phyloP scores from a whole-genome alignment of 83 land plant genomes.

The Diphasiastrum complanatum region DNA sequence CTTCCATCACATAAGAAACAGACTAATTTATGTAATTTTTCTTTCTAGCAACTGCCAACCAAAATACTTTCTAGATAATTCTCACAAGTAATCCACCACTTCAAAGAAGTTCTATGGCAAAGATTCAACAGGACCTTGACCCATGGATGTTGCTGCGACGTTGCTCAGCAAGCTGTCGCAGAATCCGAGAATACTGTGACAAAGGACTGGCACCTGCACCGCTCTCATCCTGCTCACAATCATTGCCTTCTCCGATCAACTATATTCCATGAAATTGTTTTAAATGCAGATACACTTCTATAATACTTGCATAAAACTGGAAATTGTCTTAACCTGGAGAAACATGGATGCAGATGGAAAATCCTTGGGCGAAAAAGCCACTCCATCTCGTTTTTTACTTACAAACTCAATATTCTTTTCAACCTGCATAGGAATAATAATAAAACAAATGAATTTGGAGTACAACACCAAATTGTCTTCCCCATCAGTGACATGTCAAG shows the following conservation, averaged over 20 bases:
- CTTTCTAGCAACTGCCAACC: too few species aligned
- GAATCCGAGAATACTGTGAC: constrained; percentile 23
- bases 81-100: background rate
- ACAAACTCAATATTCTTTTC: constrained; percentile 66
- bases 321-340: constrained; percentile 46
- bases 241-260: background rate
- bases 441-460: constrained; percentile 4
- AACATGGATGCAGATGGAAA: constrained; percentile 46
- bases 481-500: too few species aligned
- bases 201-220: constrained; percentile 30
- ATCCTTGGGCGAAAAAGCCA: constrained; percentile 64
- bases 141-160: constrained; percentile 21
- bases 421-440: constrained; percentile 51
- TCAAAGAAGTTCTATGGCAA: background rate
- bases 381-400: constrained; percentile 56
- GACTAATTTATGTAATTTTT: too few species aligned
- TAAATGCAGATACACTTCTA: background rate
- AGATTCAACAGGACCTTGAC: constrained; percentile 18
- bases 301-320: background rate
- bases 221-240: constrained; percentile 28
- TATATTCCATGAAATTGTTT: background rate
- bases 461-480: background rate
- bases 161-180: constrained; percentile 28
- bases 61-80: too few species aligned
- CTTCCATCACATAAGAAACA: too few species aligned